Base-by-base conservation (phyloP, 2,329 filamentous ascomycete genomes). In the Pyrenochaeta sp. region DNA sequence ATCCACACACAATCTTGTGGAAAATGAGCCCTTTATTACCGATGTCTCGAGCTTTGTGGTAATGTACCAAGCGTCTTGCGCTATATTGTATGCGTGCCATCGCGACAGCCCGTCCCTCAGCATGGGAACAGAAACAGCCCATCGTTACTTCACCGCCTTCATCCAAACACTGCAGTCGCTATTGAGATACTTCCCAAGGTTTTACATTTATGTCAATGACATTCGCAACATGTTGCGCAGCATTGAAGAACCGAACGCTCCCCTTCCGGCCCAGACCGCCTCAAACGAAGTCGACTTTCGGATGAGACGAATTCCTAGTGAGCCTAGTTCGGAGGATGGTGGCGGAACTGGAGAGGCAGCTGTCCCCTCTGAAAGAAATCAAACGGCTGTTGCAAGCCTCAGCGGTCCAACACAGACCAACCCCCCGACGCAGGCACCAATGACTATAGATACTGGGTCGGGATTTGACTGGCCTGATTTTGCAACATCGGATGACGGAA, bases 71-170 rank as follows among this genome's bases (percentile, higher is more conserved):
- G 49, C 49, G 7, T 53, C 49, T 3, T 53, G 49, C 15, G 49
- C 49, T 9, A 53, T 53, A 6, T 30, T 53, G 10, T 53, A 53
- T 28, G 47, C 47, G 9, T 50, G 49, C 17, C 49, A 53, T 20
- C 41, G 44, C 11, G 45, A 53, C 23, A 52, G 48, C 30, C 48
- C 44, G 9, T 40, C 44, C 3, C 48, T 38, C 23, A 35, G 23
- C 5, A 49, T 53, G 45, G 41, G 35, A 19, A 31, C 37, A 7
- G 27, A 41, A 21, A 32, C 23, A n/a, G 49, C 49, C 15, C 37
- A 34, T 3, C 15, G 34, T 7, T 48, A 49, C 30, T 41, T 50
- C 29, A 41, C 23, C 18, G 42, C 32, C 7, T 53, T 53, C 22
- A 44, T 53, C 29, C 14, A 24, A n/a, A 43, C 35, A 10, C 20